Percentiles rank a stretch among this genome's conserved stretches.
These are phyloP conservation scores for Schwanniomyces polymorphus DNA, from an alignment of 805 yeast genomes.

Conservation along the genomic window DNA sequence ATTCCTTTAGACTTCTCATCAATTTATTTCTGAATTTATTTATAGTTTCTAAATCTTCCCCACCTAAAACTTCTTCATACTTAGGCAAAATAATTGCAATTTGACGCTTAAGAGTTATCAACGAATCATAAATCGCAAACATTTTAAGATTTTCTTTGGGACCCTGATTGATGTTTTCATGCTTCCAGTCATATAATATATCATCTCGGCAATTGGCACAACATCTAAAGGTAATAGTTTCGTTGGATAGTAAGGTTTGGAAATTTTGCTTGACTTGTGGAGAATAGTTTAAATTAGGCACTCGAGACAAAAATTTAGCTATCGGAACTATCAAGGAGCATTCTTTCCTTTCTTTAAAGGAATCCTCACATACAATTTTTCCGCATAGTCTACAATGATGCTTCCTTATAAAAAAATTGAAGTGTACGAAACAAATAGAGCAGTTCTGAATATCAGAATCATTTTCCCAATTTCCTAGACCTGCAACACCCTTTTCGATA, in stretches of 20 bases:
- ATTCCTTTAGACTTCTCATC: constrained; percentile 28
- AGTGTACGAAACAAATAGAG: constrained; percentile 58
- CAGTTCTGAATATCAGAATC: constrained; percentile 51
- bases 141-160: constrained; percentile 8
- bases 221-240: constrained; percentile 46
- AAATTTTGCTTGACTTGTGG: constrained; percentile 19
- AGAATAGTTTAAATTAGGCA: constrained; percentile 36
- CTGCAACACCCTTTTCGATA: constrained; percentile 24
- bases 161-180: constrained; percentile 6
- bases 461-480: constrained; percentile 64
- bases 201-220: constrained; percentile 70
- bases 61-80: constrained; percentile 14
- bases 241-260: constrained; percentile 9
- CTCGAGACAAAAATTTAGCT: constrained; percentile 33
- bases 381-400: constrained; percentile 97
- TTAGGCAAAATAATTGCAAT: constrained; percentile 19
- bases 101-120: constrained; percentile 21
- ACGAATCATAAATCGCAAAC: constrained; percentile 18
- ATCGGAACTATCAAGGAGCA: constrained; percentile 79
- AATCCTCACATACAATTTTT: constrained; percentile 70
- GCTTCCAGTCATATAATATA: constrained; percentile 54
- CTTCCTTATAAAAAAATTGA: constrained; percentile 60
- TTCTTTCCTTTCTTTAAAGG: constrained; percentile 33
- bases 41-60: constrained; percentile 11
- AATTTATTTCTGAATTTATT: constrained; percentile 21